A percentile compares a stretch with the other conserved stretches of the same genome.
These are phyloP conservation scores for Chalara sp. DNA, from an alignment of 2,329 filamentous ascomycete genomes.

Conservation along the genomic window DNA sequence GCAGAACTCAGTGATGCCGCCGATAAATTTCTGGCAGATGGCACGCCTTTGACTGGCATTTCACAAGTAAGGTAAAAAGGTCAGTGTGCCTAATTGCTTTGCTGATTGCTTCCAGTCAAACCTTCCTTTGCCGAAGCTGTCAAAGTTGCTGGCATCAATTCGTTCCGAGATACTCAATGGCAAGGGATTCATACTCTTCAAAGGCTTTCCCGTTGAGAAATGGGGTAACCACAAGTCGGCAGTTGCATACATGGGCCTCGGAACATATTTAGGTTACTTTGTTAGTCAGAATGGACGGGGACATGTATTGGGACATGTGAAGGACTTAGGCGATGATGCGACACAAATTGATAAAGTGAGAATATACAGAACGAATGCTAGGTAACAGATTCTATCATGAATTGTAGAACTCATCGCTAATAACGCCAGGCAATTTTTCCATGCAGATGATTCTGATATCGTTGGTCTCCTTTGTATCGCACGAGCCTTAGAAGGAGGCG, in stretches of 20 bases:
- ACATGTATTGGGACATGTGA: constrained; percentile 83
- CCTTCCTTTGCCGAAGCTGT: constrained; percentile 54
- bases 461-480: constrained; percentile 79
- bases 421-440: constrained; percentile 64
- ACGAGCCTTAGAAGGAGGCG: constrained; percentile 71
- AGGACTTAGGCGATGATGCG: constrained; percentile 62
- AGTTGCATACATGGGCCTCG: constrained; percentile 84
- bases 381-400: constrained; percentile 28
- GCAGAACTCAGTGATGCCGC: constrained; percentile 59
- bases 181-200: constrained; percentile 87
- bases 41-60: constrained; percentile 66
- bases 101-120: constrained; percentile 30
- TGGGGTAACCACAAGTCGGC: constrained; percentile 79
- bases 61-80: constrained; percentile 37
- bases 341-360: constrained; percentile 73
- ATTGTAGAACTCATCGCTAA: not conserved
- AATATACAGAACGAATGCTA: constrained; percentile 82
- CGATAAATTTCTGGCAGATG: constrained; percentile 60
- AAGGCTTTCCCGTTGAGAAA: constrained; percentile 67
- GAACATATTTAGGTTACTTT: constrained; percentile 81
- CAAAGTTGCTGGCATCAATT: constrained; percentile 45
- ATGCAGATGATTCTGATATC: constrained; percentile 75
- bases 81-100: not conserved
- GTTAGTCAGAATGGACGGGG: constrained; percentile 79
- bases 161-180: constrained; percentile 67